Base-by-base conservation (phyloP, 2,329 filamentous ascomycete genomes). In the Chalaropsis ovoidea region DNA sequence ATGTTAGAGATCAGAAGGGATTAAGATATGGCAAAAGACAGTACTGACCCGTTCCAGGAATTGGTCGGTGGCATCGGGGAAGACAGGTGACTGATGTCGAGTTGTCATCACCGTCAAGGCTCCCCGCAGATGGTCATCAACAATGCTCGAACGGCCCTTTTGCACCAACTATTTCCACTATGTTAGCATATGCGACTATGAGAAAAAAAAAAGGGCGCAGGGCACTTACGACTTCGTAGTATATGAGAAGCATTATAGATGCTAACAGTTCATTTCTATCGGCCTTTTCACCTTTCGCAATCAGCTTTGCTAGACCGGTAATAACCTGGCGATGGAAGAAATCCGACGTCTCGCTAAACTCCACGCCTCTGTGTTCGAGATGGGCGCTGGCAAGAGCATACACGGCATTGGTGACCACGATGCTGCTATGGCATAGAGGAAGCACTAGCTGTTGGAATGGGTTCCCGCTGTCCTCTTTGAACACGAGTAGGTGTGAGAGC, bases 321-420 rank as follows among this genome's bases (percentile, higher is more conserved):
- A 86, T 80, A 11, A 83, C 82, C 70, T 78, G 77, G 67, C 81
- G 84, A 68, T 86, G 83, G 68, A 85, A 85, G 68, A 79, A 79
- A 1, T 84, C 73, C 43, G 82, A 84, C 69, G 79, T 81, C 69
- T 86, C 82, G 22, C 75, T 72, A 24, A 79, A 80, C 31, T 79
- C 74, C 5, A 82, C 75, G 1, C 81, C 81, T 31, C 82, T 76
- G 61, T 82, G 90, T 69, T 93, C 88, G 67, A 95, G 77, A 72
- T 96, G 94, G 67, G 91, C 93, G 66, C 88, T 89, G 0, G 90
- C 84, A 7, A 96, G 77, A 0, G 91, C 90, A 67, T 89, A 91
- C 67, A 96, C 87, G 10, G 91, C 90, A 71, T 94, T 90, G 73
- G 89, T 88, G 3, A 96, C 80, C 0, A 82, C 80, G 0, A 77